Evolutionary conservation across 345 rosid genomes (phyloP), one percentile per base, ranked within the genome.

Genomic region (Trapa incisa): DNA sequence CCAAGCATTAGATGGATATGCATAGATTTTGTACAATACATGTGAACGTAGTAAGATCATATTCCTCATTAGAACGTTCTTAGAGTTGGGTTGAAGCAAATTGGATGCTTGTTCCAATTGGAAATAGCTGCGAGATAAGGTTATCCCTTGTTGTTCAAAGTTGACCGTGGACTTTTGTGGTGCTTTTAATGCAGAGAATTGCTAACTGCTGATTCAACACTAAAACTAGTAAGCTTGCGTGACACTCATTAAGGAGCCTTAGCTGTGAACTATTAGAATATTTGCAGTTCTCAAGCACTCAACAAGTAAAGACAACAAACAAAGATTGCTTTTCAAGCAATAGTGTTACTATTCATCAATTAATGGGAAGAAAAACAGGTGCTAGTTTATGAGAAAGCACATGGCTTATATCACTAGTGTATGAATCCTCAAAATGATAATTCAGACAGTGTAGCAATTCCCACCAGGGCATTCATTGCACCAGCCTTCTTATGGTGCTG

Each of bases 321-420:
- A 22, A 22, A 22, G 29, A 22, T 22, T 22, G 29, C 29, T 22
- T 22, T 22, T 22, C 29, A 22, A 22, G 29, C 29, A 22, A 22
- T 22, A 22, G 29, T 22, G 29, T 3, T n/a, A 6, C 57, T 22
- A 29, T 69, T 61, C 50, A 47, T 64, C 35, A 64, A 52, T 64
- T 15, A 64, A 29, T 57, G 37, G 33, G 38, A 57, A 57, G 37
- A 57, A 57, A 47, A 33, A 57, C 15, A 93, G 86, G 69, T 90
- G 98, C 14, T 96, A 97, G 76, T 93, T 97, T 97, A 93, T 93
- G 65, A 93, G 76, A 58, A 93, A 93, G 80, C 98, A 93, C 98
- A 93, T 93, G 10, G 98, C 89, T 80, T 93, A 97, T 14, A 62
- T 37, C 6, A 62, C 5, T 62, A 32, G 15, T 29, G 1, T 29